Evolutionary conservation across 495 filamentous ascomycete genomes (phyloP).

Genomic region (Jackrogersella multiformis): DNA sequence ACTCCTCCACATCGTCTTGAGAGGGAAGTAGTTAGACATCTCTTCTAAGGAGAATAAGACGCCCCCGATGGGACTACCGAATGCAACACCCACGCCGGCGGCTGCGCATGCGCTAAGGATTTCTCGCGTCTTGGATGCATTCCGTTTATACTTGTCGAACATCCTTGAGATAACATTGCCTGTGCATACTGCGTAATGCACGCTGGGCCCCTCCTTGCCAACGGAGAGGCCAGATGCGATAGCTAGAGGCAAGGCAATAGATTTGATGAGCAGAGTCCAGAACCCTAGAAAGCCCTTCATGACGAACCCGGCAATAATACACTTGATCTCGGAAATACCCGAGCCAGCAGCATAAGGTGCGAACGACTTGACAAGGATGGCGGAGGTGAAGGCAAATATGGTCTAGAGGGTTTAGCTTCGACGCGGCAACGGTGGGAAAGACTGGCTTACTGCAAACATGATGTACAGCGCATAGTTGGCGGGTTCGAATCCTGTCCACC

Average conservation of each 20-base stretch:
- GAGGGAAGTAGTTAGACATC: constrained; percentile 97
- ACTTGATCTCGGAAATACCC: constrained; percentile 99
- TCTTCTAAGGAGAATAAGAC: constrained; percentile 98
- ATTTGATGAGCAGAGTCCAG: constrained; percentile 95
- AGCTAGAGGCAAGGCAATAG: constrained; percentile 86
- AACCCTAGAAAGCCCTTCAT: constrained; percentile 98
- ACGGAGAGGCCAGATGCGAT: constrained; percentile 96
- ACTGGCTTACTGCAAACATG: constrained; percentile 75
- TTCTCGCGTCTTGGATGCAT: constrained; percentile 94
- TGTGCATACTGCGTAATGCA: constrained; percentile 97
- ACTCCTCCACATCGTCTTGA: constrained; percentile 97
- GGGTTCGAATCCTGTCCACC: constrained; percentile 80
- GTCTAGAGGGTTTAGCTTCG: constrained; percentile 58
- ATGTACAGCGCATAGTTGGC: constrained; percentile 92
- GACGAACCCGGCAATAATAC: constrained; percentile 98
- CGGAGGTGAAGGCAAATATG: constrained; percentile 82
- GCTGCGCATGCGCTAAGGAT: constrained; percentile 94
- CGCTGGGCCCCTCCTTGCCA: constrained; percentile 96
- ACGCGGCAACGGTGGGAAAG: background rate
- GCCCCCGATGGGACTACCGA: constrained; percentile 96
- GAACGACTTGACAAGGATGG: constrained; percentile 88
- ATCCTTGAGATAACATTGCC: constrained; percentile 95
- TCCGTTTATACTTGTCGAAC: constrained; percentile 91
- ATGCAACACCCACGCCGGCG: constrained; percentile 94
- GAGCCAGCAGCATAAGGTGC: constrained; percentile 97